Conservation (phyloP, 352 stramenopile genomes). For the Pythium rhizo-oryzae region DNA sequence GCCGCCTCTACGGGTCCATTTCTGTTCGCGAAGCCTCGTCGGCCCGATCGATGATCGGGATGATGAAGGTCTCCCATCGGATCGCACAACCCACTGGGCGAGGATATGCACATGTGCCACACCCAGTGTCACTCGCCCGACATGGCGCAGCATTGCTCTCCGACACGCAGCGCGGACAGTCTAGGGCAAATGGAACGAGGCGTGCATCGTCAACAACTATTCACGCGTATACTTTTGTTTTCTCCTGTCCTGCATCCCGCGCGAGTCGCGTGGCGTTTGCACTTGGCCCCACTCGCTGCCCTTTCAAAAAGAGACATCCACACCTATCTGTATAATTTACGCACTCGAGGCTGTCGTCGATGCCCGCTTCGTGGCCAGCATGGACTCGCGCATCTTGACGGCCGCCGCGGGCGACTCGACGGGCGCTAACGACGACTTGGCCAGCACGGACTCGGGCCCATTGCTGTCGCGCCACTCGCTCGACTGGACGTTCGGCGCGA, state of each 20-base stretch:
- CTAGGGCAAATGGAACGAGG: too few species aligned
- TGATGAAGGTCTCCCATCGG: too few species aligned
- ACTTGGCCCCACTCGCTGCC: neutral
- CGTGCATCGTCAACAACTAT: too few species aligned
- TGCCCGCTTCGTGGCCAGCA: constrained; percentile 17
- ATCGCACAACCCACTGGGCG: too few species aligned
- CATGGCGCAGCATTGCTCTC: neutral
- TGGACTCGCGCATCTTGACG: constrained; percentile 22
- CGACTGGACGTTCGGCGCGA: constrained; percentile 41
- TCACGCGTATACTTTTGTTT: neutral
- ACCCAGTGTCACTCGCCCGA: too few species aligned
- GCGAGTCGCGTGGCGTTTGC: neutral
- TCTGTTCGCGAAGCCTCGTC: too few species aligned
- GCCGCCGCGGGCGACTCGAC: constrained; percentile 33
- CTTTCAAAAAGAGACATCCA: constrained; percentile 12
- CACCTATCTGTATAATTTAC: constrained; percentile 30
- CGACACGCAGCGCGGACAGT: too few species aligned
- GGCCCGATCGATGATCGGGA: too few species aligned
- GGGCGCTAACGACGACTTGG: constrained; percentile 26
- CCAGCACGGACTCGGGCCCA: constrained; percentile 20
- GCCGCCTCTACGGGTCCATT: too few species aligned
- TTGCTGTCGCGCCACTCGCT: constrained; percentile 22
- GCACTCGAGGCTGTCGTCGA: constrained; percentile 25
- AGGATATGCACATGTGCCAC: too few species aligned
- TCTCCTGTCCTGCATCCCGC: neutral